Conservation (phyloP, 139 green algal species). For the Chlorella ohadii region DNA sequence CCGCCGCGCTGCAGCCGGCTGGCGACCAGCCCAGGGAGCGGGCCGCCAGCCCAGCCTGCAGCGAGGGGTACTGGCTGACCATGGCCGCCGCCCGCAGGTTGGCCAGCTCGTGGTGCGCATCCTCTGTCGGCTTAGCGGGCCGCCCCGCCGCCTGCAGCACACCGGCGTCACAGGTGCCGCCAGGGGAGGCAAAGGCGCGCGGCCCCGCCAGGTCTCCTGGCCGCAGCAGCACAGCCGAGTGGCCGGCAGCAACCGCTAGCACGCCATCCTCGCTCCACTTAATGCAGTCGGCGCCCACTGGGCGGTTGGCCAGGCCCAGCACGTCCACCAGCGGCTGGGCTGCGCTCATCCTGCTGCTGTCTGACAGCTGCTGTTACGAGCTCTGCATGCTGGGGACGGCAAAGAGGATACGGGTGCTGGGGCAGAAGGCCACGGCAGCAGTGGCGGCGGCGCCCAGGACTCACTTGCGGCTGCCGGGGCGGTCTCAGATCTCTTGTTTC, state of each 20-base stretch:
- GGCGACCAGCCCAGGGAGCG: conserved; percentile 50
- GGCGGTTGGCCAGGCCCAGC: not conserved
- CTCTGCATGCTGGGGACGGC: too few species aligned
- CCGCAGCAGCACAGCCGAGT: conserved; percentile 40
- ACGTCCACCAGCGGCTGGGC: not conserved
- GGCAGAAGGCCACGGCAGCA: too few species aligned
- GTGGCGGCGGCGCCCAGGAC: too few species aligned
- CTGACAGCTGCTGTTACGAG: too few species aligned
- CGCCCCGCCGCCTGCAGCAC: conserved; percentile 1
- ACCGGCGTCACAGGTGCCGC: not conserved
- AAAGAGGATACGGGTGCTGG: too few species aligned
- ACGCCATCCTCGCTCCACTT: conserved; percentile 63
- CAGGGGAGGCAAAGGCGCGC: conserved; percentile 35
- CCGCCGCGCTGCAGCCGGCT: not conserved
- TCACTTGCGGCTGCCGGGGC: too few species aligned
- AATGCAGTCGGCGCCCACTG: conserved; percentile 25
- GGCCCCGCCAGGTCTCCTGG: conserved; percentile 51
- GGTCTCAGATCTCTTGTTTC: too few species aligned
- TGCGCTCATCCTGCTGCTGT: too few species aligned
- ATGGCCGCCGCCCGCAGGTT: conserved; percentile 30
- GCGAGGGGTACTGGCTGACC: conserved; percentile 6
- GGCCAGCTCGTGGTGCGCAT: conserved; percentile 17
- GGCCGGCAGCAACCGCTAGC: conserved; percentile 53
- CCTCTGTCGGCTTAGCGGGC: not conserved
- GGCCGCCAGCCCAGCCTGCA: not conserved